Base-by-base conservation (phyloP, 2,329 filamentous ascomycete species). In the Cercospora canescens region DNA sequence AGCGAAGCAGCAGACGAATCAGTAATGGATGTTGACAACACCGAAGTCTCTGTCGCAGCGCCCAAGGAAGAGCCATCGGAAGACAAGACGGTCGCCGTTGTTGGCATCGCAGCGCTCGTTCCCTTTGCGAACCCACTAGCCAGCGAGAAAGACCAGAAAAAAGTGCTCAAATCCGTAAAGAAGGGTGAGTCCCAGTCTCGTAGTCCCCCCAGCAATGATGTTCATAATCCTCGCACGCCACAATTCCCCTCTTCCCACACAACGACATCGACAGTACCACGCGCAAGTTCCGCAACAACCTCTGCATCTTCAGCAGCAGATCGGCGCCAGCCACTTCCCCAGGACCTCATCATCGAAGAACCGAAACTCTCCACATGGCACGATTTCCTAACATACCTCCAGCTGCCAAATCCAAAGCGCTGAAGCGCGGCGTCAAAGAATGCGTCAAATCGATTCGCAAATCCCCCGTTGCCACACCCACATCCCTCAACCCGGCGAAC, bases 371-470 rank as follows among this genome's bases (percentile, higher is more conserved):
- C 45, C 14, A 66, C 59, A 35, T 63, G 61, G 61, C 18, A 34
- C 32, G 37, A 62, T 35, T 57, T 60, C 41, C 61, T 66, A 59
- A 68, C 60, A 66, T 52, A 62, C 39, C 37, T 65, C 65, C 80
- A 98, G 95, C 94, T 73, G 94, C 95, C 75, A 97, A 96, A 83
- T 89, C 93, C 83, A 96, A 96, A 83, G 91, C 92, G 66, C 91
- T 99, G 77, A 96, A 97, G 85, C 94, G 95, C 77, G 95, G 95
- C 78, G 95, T 99, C 72, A 99, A 99, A 83, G 95, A 99, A 84
- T 94, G 97, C 77, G 94, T 98, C 83, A 99, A 99, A 85, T 91
- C 94, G 35, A 91, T 99, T 74, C 93, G 95, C 84, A 98, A 98
- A 84, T 94, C 93, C 14, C 86, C 91, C 65, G 81, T 88, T 73